These are phyloP conservation scores for Komagataella ulmi DNA, from an alignment of 805 yeast species.

Conservation along the genomic window DNA sequence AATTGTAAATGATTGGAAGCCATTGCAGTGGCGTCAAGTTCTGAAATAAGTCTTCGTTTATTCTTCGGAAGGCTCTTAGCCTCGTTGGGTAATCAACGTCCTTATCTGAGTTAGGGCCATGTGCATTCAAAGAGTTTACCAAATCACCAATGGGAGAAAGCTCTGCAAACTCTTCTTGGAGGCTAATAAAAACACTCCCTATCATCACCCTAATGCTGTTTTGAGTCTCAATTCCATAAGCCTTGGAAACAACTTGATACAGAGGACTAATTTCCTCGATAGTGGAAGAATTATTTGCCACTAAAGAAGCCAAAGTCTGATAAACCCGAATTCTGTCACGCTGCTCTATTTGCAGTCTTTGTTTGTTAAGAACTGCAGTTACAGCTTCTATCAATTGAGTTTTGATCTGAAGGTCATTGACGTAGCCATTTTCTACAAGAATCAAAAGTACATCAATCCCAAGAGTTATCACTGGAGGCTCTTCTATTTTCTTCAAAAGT, in stretches of 20 bases:
- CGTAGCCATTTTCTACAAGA: constrained; percentile 43
- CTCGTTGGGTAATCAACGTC: constrained; percentile 74
- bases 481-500: constrained; percentile 26
- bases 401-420: constrained; percentile 41
- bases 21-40: constrained; percentile 45
- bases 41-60: constrained; percentile 43
- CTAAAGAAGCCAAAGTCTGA: constrained; percentile 39
- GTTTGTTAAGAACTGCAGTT: constrained; percentile 46
- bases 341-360: constrained; percentile 34
- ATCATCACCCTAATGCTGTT: constrained; percentile 48
- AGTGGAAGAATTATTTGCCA: constrained; percentile 37
- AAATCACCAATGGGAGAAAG: constrained; percentile 33
- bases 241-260: constrained; percentile 11
- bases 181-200: constrained; percentile 40
- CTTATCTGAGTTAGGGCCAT: constrained; percentile 42
- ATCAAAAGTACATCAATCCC: constrained; percentile 37
- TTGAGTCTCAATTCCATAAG: constrained; percentile 21
- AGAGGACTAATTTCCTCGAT: constrained; percentile 31
- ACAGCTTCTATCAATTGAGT: constrained; percentile 41
- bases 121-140: constrained; percentile 60
- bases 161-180: constrained; percentile 25
- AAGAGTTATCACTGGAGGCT: constrained; percentile 33
- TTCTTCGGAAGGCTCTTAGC: constrained; percentile 46
- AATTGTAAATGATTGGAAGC: constrained; percentile 62
- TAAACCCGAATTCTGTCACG: constrained; percentile 44